A percentile compares a stretch with the other conserved stretches of the same genome.
These are phyloP conservation scores for Euphorbia peplus DNA, from an alignment of 345 rosid genomes.

Conservation along the genomic window DNA sequence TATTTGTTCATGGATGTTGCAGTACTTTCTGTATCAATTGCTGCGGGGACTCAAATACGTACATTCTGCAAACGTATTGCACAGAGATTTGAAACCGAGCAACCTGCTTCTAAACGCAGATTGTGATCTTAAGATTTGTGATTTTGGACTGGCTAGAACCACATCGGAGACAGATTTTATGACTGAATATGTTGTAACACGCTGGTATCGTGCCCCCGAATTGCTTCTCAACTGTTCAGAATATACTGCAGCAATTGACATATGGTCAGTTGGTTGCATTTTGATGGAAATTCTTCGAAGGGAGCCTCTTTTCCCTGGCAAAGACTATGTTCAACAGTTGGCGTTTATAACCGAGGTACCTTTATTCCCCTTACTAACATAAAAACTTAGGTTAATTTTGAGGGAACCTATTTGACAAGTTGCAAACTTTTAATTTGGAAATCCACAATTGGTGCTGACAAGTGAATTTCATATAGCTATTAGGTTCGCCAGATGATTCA, in stretches of 20 bases:
- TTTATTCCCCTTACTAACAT: conserved; percentile 4
- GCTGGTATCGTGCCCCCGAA: conserved; percentile 82
- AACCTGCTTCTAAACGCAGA: conserved; percentile 65
- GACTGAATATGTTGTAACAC: conserved; percentile 81
- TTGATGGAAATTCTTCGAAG: conserved; percentile 71
- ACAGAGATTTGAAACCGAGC: conserved; percentile 87
- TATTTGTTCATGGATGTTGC: conserved; percentile 17
- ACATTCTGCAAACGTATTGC: conserved; percentile 80
- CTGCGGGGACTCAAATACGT: conserved; percentile 77
- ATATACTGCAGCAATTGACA: conserved; percentile 75
- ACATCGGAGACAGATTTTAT: conserved; percentile 84
- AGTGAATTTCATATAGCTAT: conserved; percentile 38
- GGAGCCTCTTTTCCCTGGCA: conserved; percentile 81
- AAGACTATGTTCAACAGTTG: conserved; percentile 85
- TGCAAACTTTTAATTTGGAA: conserved; percentile 3
- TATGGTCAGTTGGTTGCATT: conserved; percentile 97
- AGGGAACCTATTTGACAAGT: conserved; percentile 1
- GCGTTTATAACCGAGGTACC: conserved; percentile 76
- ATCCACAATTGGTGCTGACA: neutral
- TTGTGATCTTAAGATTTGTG: conserved; percentile 77
- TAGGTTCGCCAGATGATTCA: conserved; percentile 85
- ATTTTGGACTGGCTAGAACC: conserved; percentile 87
- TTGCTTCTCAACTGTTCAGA: conserved; percentile 72
- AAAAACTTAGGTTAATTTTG: neutral
- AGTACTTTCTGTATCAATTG: conserved; percentile 87